Evolutionary conservation across 345 rosid genomes (phyloP).

Genomic region (Lepidium africanum): DNA sequence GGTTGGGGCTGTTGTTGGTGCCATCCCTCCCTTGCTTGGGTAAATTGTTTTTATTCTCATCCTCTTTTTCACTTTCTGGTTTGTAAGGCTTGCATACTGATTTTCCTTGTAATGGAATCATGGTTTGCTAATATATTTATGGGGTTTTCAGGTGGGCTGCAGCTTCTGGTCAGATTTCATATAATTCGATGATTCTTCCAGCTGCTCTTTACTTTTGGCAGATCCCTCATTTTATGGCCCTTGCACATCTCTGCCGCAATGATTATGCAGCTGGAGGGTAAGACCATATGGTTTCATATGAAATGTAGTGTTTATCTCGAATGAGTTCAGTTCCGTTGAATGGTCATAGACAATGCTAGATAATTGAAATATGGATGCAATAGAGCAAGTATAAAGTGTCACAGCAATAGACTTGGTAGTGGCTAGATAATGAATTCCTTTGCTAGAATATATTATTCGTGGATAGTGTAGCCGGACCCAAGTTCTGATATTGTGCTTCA

Average conservation of each 20-base stretch:
- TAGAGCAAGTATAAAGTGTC: background rate
- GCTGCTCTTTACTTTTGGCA: conserved; percentile 98
- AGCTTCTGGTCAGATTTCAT: conserved; percentile 69
- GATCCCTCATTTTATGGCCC: conserved; percentile 98
- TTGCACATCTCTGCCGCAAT: conserved; percentile 70
- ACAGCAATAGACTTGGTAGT: background rate
- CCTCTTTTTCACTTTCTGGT: background rate
- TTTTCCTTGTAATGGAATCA: background rate
- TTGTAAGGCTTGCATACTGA: background rate
- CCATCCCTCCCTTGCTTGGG: conserved; percentile 98
- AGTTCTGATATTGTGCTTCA: background rate
- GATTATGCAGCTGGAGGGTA: conserved; percentile 99
- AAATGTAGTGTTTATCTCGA: background rate
- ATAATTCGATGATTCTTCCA: conserved; percentile 70
- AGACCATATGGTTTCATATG: conserved; percentile 15
- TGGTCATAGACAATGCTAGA: background rate
- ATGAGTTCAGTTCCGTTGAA: background rate
- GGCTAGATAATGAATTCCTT: background rate
- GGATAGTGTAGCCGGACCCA: background rate
- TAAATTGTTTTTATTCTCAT: conserved; percentile 26
- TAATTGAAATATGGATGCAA: background rate
- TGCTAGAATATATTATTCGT: background rate
- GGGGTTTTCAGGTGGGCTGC: conserved; percentile 71
- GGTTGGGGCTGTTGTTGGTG: conserved; percentile 99
- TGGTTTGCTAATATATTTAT: conserved; percentile 6